A percentile compares a stretch with the other conserved stretches of the same genome.
Evolutionary conservation across 768 basidiomycete species (phyloP).

Genomic region (Amanita thiersii): DNA sequence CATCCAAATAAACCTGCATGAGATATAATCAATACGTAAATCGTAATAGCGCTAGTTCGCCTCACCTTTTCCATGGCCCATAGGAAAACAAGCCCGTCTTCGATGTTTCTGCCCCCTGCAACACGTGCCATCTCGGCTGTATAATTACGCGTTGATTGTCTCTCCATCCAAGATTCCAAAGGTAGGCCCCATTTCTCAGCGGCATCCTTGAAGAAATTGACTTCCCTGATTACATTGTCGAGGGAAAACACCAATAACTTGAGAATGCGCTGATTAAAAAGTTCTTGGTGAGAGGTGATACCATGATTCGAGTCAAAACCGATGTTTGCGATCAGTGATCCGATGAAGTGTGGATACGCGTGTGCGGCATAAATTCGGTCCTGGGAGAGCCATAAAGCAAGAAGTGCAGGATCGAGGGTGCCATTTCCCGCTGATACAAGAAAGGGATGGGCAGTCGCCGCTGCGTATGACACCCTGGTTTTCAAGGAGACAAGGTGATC

Average conservation of each 20-base stretch:
- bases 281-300: conserved; percentile 23
- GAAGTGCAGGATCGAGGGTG: conserved; percentile 34
- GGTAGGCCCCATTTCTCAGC: conserved; percentile 36
- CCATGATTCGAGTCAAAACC: conserved; percentile 33
- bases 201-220: conserved; percentile 51
- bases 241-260: conserved; percentile 43
- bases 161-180: conserved; percentile 39
- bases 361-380: conserved; percentile 70
- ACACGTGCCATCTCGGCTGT: conserved; percentile 63
- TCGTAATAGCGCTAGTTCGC: neutral
- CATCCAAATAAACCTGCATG: conserved; percentile 56
- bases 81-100: conserved; percentile 63
- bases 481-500: conserved; percentile 28
- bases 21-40: neutral
- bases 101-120: conserved; percentile 32
- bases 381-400: conserved; percentile 62
- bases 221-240: conserved; percentile 47
- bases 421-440: conserved; percentile 48
- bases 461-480: conserved; percentile 29
- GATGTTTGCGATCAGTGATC: conserved; percentile 52
- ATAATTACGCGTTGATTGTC: conserved; percentile 59
- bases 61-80: conserved; percentile 75
- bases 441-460: conserved; percentile 51
- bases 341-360: conserved; percentile 69
- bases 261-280: conserved; percentile 32